Evolutionary conservation across 176 grass and related monocot species (phyloP).

Genomic region (Rhipidocladum racemiflorum): DNA sequence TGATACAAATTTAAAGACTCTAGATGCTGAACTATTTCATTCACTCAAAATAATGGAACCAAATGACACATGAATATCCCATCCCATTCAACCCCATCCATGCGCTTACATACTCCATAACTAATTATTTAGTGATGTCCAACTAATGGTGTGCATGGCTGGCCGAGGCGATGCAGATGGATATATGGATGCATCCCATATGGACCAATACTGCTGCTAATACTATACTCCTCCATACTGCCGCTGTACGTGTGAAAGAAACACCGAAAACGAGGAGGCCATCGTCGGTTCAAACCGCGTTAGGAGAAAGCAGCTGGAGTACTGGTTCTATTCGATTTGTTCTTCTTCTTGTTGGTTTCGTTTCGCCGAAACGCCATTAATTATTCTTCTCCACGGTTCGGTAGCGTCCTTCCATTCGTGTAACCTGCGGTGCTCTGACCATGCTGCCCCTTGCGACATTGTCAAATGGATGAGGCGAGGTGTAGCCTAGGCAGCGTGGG

Average conservation of each 20-base stretch:
- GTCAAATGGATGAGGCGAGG: conserved; percentile 28
- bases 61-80: too few relatives aligned
- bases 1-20: too few relatives aligned
- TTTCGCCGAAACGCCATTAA: background rate
- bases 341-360: background rate
- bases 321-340: conserved; percentile 6
- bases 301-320: background rate
- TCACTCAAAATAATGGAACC: too few relatives aligned
- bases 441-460: background rate
- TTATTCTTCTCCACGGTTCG: background rate
- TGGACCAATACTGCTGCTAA: too few relatives aligned
- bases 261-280: conserved; percentile 11
- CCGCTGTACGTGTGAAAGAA: conserved; percentile 1
- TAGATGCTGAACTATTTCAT: too few relatives aligned
- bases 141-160: conserved; percentile 31
- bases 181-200: background rate
- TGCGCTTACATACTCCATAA: background rate
- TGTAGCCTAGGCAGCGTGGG: background rate
- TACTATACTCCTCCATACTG: background rate
- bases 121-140: background rate
- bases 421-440: background rate
- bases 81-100: too few relatives aligned
- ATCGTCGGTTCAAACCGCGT: conserved; percentile 35
- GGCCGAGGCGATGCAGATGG: background rate
- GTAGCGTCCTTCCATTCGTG: background rate